phyloP scores from a whole-genome alignment of 2,329 filamentous ascomycete species.

The Calonectria pseudoreteaudii region DNA sequence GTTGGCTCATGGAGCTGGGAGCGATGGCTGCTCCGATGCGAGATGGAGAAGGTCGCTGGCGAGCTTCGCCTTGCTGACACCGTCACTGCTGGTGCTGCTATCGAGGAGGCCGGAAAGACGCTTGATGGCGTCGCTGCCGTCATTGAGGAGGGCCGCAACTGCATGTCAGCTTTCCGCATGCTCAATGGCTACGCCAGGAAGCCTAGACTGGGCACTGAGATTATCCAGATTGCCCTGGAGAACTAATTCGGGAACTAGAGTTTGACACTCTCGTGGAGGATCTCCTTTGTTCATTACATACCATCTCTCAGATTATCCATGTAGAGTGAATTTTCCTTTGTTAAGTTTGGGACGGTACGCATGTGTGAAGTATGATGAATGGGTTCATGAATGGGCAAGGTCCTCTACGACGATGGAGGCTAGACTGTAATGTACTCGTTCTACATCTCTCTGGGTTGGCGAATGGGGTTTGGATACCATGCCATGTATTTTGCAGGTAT shows the following conservation, averaged over 20 bases:
- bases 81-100: conserved; percentile 61
- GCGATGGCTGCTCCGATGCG: conserved; percentile 91
- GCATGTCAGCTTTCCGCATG: conserved; percentile 70
- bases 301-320: conserved; percentile 23
- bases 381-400: conserved; percentile 35
- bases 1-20: conserved; percentile 95
- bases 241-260: conserved; percentile 29
- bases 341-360: conserved; percentile 15
- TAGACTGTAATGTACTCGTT: conserved; percentile 21
- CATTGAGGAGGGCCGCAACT: conserved; percentile 71
- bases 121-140: conserved; percentile 71
- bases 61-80: conserved; percentile 69
- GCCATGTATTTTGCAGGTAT: conserved; percentile 36
- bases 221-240: conserved; percentile 53
- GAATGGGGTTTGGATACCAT: conserved; percentile 40
- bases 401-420: conserved; percentile 30
- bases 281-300: conserved; percentile 39
- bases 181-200: conserved; percentile 74
- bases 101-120: conserved; percentile 68
- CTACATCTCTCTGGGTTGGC: conserved; percentile 29
- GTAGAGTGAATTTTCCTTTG: conserved; percentile 27
- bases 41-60: conserved; percentile 82
- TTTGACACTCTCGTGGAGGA: conserved; percentile 24
- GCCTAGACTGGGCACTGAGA: conserved; percentile 56
- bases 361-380: conserved; percentile 23